Evolutionary conservation across 192 early-diverging fungal species (phyloP), one percentile per base, ranked within the genome.

Genomic region (Rhizophlyctis rosea): DNA sequence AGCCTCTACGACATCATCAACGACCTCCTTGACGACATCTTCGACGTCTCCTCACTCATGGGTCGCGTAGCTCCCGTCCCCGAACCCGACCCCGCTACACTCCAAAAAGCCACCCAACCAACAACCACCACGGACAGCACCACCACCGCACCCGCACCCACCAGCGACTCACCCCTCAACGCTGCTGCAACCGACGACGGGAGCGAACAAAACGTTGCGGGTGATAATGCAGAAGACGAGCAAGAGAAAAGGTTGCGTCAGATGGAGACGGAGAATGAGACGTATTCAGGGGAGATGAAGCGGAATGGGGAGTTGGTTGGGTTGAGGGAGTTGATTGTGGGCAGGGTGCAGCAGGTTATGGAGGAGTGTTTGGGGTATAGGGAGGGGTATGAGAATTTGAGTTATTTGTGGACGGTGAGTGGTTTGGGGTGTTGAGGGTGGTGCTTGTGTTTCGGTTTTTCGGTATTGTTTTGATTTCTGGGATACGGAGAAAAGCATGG

Each of bases 401-500:
- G 81, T 11, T 86, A 85, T 54, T 57, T 86, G 24, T 86, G 84
- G 84, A 85, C 83, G 2, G 74, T 76, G 59, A 64, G 72, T 30
- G 39, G n/a, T n/a, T n/a, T 44, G 39, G 39, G 39, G 39, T 44
- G 39, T 44, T 44, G 18, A 44, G 18, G n/a, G n/a, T n/a, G n/a
- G n/a, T n/a, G n/a, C n/a, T n/a, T n/a, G n/a, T n/a, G n/a, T n/a
- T n/a, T n/a, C n/a, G n/a, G n/a, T n/a, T n/a, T n/a, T n/a, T n/a
- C n/a, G n/a, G n/a, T n/a, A n/a, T n/a, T n/a, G n/a, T n/a, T n/a
- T n/a, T n/a, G n/a, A n/a, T n/a, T n/a, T n/a, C n/a, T n/a, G n/a
- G n/a, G n/a, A n/a, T n/a, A n/a, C n/a, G n/a, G n/a, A n/a, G n/a
- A n/a, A n/a, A n/a, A n/a, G n/a, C n/a, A n/a, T n/a, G n/a, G n/a